Evolutionary conservation across 306 rosid species (phyloP).

Genomic region (Sesbania bispinosa): DNA sequence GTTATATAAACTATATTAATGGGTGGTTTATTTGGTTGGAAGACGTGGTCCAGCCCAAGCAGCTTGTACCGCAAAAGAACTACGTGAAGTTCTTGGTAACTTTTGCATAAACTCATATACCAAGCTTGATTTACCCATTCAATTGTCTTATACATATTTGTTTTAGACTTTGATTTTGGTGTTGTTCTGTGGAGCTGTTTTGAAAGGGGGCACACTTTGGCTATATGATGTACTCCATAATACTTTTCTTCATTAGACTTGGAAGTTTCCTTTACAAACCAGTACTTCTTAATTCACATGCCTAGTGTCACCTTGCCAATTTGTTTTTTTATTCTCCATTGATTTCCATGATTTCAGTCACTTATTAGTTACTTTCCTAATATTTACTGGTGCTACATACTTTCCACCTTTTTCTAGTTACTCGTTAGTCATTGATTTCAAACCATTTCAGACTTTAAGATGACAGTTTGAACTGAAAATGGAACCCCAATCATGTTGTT

Average conservation of each 20-base stretch:
- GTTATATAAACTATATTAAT: conserved; percentile 30
- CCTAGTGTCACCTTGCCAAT: background rate
- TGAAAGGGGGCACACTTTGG: background rate
- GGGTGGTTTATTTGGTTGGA: conserved; percentile 93
- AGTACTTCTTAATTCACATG: background rate
- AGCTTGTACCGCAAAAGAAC: conserved; percentile 92
- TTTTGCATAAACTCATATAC: conserved; percentile 13
- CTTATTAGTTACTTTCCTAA: background rate
- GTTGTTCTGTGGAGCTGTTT: conserved; percentile 8
- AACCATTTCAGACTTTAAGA: background rate
- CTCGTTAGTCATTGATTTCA: background rate
- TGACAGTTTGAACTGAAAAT: conserved; percentile 6
- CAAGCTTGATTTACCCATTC: background rate
- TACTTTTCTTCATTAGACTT: background rate
- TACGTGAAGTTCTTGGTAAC: conserved; percentile 91
- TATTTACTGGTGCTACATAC: background rate
- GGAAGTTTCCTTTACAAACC: conserved; percentile 19
- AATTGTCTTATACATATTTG: conserved; percentile 2
- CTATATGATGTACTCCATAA: background rate
- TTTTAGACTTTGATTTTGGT: conserved; percentile 11
- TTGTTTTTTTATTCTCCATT: background rate
- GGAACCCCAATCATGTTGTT: conserved; percentile 17
- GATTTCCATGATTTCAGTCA: background rate
- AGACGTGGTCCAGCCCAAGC: conserved; percentile 98
- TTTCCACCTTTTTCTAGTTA: background rate